Conservation (phyloP, 1,284 basidiomycete genomes). For the Wolfiporia cocos region DNA sequence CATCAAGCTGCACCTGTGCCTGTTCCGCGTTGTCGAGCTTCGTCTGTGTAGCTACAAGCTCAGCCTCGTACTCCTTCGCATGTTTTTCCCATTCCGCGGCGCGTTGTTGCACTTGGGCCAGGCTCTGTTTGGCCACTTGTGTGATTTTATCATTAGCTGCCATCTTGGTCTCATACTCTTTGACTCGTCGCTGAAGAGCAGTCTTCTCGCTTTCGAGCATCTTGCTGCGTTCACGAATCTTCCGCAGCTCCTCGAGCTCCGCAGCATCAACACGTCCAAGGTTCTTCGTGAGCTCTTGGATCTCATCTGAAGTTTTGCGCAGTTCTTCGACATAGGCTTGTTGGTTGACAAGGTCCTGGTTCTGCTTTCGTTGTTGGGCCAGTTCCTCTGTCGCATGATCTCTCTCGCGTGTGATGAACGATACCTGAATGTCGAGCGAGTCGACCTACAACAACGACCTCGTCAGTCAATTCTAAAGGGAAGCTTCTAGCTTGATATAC, state of each 20-base stretch:
- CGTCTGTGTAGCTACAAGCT: conserved; percentile 51
- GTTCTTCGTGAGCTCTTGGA: conserved; percentile 54
- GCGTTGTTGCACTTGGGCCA: conserved; percentile 68
- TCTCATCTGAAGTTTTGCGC: conserved; percentile 58
- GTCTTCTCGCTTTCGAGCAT: conserved; percentile 61
- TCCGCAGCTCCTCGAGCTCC: conserved; percentile 63
- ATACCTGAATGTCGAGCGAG: conserved; percentile 50
- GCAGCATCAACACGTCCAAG: conserved; percentile 61
- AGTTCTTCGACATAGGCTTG: conserved; percentile 69
- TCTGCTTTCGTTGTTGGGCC: conserved; percentile 46
- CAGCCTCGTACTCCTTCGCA: conserved; percentile 61
- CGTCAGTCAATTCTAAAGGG: neutral
- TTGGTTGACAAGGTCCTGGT: conserved; percentile 52
- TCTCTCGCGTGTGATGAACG: conserved; percentile 53
- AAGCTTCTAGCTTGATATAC: conserved; percentile 27
- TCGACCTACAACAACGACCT: conserved; percentile 39
- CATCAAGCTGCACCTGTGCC: conserved; percentile 55
- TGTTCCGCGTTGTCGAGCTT: conserved; percentile 64
- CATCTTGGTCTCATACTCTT: conserved; percentile 61
- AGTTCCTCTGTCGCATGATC: conserved; percentile 48
- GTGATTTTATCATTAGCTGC: conserved; percentile 56
- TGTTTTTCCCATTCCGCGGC: conserved; percentile 74
- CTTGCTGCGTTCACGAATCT: conserved; percentile 57
- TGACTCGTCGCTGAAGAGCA: conserved; percentile 61
- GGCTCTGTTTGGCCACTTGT: conserved; percentile 51